phyloP scores from a whole-genome alignment of 257 asterid genomes.

The Leptodermis oblonga region DNA sequence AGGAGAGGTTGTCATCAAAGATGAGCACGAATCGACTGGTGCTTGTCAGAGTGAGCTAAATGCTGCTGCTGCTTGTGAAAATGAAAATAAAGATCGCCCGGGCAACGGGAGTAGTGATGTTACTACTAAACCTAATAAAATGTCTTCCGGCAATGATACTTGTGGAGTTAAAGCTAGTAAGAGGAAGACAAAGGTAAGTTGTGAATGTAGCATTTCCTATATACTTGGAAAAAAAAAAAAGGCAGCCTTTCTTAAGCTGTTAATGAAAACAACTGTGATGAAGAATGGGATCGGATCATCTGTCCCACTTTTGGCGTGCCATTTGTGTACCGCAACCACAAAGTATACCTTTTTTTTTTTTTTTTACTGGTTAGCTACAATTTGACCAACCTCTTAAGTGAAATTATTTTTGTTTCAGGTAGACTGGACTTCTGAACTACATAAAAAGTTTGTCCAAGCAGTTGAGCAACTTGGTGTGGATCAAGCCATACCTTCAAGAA shows the following conservation, averaged over 20 bases:
- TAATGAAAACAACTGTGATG: neutral
- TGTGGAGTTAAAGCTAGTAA: conserved; percentile 32
- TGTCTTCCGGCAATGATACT: conserved; percentile 20
- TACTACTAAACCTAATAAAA: conserved; percentile 23
- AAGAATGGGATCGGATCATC: too few relatives aligned
- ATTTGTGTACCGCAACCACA: too few relatives aligned
- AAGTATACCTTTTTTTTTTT: too few relatives aligned
- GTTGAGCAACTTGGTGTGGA: conserved; percentile 53
- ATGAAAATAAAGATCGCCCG: conserved; percentile 20
- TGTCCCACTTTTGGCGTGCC: too few relatives aligned
- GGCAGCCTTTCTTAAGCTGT: neutral
- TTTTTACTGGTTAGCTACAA: neutral
- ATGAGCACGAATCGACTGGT: conserved; percentile 30
- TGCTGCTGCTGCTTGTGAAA: conserved; percentile 2
- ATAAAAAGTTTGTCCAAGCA: conserved; percentile 47
- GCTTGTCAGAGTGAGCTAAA: conserved; percentile 12
- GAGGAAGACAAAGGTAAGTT: conserved; percentile 40
- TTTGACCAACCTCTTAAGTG: neutral
- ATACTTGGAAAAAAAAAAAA: neutral
- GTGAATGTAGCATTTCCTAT: neutral
- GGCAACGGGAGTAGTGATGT: conserved; percentile 5
- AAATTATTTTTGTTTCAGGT: conserved; percentile 28
- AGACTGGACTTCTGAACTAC: conserved; percentile 50
- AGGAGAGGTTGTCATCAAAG: conserved; percentile 17
- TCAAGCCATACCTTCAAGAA: conserved; percentile 59